These are phyloP conservation scores for Protomyces lactucae-debilis DNA, from an alignment of 1,139 yeast genomes.

Conservation along the genomic window DNA sequence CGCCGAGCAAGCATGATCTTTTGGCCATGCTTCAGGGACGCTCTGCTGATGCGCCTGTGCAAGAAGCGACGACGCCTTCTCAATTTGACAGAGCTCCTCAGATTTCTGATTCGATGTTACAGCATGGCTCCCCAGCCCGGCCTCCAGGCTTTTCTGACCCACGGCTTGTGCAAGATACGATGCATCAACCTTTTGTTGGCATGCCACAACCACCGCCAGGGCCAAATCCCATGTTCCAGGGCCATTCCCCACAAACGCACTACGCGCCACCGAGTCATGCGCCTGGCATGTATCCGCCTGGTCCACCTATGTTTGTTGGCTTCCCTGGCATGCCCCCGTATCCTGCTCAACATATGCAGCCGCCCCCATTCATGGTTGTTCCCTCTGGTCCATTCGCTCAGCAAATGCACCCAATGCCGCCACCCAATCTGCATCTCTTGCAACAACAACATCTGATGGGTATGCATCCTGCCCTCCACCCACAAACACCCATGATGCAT, in stretches of 20 bases:
- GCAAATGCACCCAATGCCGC: constrained; percentile 1
- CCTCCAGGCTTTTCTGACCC: not conserved
- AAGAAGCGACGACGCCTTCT: not conserved
- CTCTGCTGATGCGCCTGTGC: not conserved
- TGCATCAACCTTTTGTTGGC: not conserved
- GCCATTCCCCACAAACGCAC: not conserved
- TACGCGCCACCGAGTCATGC: not conserved
- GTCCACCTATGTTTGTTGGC: not conserved
- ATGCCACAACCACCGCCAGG: constrained; percentile 1
- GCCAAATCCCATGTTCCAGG: not conserved
- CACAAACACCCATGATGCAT: not conserved
- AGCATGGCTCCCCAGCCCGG: not conserved
- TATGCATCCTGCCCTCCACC: not conserved
- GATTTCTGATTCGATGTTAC: not conserved
- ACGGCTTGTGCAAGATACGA: not conserved
- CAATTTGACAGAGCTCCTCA: not conserved
- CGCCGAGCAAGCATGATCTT: not conserved
- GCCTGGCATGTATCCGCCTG: not conserved
- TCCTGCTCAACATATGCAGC: not conserved
- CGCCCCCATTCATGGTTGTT: not conserved
- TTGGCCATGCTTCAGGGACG: not conserved
- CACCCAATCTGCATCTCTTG: not conserved
- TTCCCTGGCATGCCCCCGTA: not conserved
- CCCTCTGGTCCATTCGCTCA: not conserved
- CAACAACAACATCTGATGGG: not conserved